phyloP scores from a whole-genome alignment of 495 filamentous ascomycete species.

The Immersiella caudata region DNA sequence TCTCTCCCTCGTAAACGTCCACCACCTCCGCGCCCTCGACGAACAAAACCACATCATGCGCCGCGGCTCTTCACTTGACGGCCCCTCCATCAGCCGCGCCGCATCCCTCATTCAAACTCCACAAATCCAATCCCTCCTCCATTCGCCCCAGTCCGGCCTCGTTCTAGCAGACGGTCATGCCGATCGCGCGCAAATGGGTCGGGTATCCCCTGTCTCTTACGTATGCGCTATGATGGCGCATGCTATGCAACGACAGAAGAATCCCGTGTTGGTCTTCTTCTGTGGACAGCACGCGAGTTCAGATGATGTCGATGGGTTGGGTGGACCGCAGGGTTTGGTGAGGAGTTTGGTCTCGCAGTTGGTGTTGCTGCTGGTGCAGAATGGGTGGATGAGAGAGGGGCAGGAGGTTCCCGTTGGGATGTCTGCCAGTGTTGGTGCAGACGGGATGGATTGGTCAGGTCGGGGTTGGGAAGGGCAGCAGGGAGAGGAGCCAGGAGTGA shows the following conservation, averaged over 20 bases:
- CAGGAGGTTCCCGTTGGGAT: background rate
- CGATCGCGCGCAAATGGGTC: background rate
- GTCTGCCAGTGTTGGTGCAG: background rate
- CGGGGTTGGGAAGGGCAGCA: background rate
- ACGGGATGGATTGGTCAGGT: background rate
- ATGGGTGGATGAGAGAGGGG: background rate
- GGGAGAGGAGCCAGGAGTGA: background rate
- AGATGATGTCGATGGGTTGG: background rate
- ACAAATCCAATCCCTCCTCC: background rate
- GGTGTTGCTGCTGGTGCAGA: background rate
- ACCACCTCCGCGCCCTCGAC: background rate
- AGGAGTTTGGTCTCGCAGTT: background rate
- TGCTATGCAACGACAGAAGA: background rate
- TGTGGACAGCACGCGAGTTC: background rate
- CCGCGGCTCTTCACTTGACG: background rate
- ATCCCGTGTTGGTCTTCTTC: background rate
- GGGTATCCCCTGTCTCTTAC: background rate
- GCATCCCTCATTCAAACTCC: background rate
- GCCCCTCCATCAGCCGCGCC: background rate
- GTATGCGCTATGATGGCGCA: background rate
- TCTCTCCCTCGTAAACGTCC: background rate
- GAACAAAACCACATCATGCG: background rate
- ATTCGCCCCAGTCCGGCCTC: background rate
- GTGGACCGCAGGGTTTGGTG: background rate
- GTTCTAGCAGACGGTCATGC: background rate